Percentiles rank a stretch among this genome's conserved stretches.
phyloP scores from a whole-genome alignment of 2,329 filamentous ascomycete species.

The Fusarium circinatum region DNA sequence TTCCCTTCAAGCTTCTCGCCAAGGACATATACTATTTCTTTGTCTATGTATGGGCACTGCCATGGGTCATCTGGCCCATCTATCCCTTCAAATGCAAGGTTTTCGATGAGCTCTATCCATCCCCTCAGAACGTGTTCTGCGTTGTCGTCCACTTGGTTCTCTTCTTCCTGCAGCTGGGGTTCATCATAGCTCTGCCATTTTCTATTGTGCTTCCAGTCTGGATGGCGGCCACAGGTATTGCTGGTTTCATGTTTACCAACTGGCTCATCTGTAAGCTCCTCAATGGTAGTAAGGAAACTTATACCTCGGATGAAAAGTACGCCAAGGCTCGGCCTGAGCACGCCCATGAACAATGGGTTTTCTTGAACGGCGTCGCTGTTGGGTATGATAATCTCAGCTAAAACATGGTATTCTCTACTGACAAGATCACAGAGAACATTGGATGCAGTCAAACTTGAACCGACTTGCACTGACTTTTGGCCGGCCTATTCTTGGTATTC shows the following conservation, averaged over 20 bases:
- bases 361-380: constrained; percentile 77
- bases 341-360: constrained; percentile 79
- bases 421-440: constrained; percentile 60
- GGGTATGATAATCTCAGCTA: constrained; percentile 56
- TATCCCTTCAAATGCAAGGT: constrained; percentile 60
- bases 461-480: constrained; percentile 77
- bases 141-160: constrained; percentile 69
- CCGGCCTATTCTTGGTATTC: constrained; percentile 76
- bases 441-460: constrained; percentile 77
- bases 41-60: constrained; percentile 64
- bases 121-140: constrained; percentile 64
- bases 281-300: constrained; percentile 62
- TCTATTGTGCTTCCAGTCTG: constrained; percentile 60
- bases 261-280: constrained; percentile 59
- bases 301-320: constrained; percentile 64
- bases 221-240: constrained; percentile 53
- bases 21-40: constrained; percentile 68
- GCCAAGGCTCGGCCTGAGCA: constrained; percentile 60
- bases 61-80: constrained; percentile 70
- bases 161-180: constrained; percentile 66
- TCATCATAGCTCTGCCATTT: constrained; percentile 68
- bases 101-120: constrained; percentile 73
- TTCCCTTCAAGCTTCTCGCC: constrained; percentile 60
- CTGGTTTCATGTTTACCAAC: constrained; percentile 61
- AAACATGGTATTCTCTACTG: background rate